These are phyloP conservation scores for Lagenaria siceraria DNA, from an alignment of 306 rosid genomes.

Conservation along the genomic window DNA sequence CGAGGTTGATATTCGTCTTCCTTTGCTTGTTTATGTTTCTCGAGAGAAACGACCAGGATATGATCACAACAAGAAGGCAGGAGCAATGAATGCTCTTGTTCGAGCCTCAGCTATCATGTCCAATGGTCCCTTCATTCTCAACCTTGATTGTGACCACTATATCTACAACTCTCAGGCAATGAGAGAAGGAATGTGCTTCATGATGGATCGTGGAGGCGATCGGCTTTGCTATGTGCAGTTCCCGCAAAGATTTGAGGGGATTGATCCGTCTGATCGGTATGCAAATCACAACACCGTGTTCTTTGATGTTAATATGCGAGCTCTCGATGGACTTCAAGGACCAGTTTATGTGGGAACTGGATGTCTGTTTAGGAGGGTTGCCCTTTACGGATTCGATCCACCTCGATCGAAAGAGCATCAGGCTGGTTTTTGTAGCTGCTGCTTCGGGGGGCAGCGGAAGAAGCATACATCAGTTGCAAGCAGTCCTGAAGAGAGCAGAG, in stretches of 20 bases:
- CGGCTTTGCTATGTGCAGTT: conserved; percentile 90
- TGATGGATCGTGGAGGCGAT: conserved; percentile 99
- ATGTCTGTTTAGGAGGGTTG: conserved; percentile 78
- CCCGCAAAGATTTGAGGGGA: conserved; percentile 97
- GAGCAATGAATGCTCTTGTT: conserved; percentile 93
- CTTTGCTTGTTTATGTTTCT: conserved; percentile 86
- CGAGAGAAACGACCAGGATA: conserved; percentile 96
- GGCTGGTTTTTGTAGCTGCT: conserved; percentile 55
- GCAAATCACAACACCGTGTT: conserved; percentile 95
- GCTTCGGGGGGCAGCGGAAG: conserved; percentile 43
- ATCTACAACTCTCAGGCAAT: conserved; percentile 85
- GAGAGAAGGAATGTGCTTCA: conserved; percentile 97
- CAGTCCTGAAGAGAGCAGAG: conserved; percentile 54
- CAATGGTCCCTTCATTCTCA: conserved; percentile 86
- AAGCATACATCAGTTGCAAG: conserved; percentile 42
- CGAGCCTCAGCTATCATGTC: conserved; percentile 93
- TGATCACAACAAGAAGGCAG: conserved; percentile 95
- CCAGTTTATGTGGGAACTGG: conserved; percentile 98
- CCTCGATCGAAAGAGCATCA: conserved; percentile 74
- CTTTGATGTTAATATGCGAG: conserved; percentile 96
- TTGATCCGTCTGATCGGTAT: conserved; percentile 93
- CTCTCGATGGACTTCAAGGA: conserved; percentile 95
- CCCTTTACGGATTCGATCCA: conserved; percentile 90
- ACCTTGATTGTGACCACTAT: conserved; percentile 87
- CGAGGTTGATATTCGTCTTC: conserved; percentile 81